These are phyloP conservation scores for Cordyceps cateniannulata DNA, from an alignment of 2,329 filamentous ascomycete genomes.

Conservation along the genomic window DNA sequence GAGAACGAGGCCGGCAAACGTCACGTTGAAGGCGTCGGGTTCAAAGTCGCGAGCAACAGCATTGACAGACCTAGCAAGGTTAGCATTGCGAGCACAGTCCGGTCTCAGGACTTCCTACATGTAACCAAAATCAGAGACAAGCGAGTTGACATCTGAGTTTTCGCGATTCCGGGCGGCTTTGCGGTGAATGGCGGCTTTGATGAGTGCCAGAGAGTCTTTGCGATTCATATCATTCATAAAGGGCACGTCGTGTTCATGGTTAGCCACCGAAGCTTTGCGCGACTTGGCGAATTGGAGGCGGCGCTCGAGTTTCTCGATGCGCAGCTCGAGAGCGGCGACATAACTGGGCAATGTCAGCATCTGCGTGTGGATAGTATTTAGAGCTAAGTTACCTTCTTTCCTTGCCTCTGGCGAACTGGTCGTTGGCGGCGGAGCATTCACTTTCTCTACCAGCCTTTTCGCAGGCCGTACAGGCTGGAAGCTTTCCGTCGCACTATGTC, in stretches of 20 bases:
- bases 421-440: constrained; percentile 90
- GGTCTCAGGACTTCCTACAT: constrained; percentile 48
- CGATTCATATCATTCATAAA: constrained; percentile 42
- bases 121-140: constrained; percentile 91
- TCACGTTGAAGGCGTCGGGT: constrained; percentile 80
- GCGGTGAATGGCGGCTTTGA: constrained; percentile 56
- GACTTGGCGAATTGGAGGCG: constrained; percentile 64
- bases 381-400: constrained; percentile 62
- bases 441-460: constrained; percentile 81
- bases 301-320: constrained; percentile 81
- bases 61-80: constrained; percentile 67
- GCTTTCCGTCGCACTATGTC: constrained; percentile 78
- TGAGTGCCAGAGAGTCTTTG: constrained; percentile 56
- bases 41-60: constrained; percentile 93
- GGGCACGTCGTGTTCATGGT: constrained; percentile 52
- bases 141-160: constrained; percentile 79
- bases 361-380: constrained; percentile 10
- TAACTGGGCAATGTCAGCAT: constrained; percentile 49
- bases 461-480: constrained; percentile 91
- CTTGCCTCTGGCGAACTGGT: constrained; percentile 92
- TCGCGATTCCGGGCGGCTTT: constrained; percentile 63
- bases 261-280: constrained; percentile 62
- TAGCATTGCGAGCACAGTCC: no score
- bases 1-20: constrained; percentile 81
- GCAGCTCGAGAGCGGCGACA: constrained; percentile 88